Evolutionary conservation across 805 yeast genomes (phyloP).

Genomic region (Clavispora santaluciae): DNA sequence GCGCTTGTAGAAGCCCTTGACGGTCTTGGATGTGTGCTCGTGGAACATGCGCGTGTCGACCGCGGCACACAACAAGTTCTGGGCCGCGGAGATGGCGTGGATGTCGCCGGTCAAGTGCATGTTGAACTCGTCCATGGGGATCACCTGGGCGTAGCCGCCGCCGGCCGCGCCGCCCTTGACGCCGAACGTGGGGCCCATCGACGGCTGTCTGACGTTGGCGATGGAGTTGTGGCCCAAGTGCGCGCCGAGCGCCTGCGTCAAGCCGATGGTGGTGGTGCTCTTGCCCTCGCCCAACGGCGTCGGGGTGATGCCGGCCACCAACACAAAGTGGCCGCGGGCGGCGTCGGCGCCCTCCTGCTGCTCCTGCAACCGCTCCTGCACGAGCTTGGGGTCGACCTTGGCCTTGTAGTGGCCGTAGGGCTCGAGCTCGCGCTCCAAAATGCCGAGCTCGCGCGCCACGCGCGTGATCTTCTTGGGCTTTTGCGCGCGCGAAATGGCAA

Average conservation of each 20-base stretch:
- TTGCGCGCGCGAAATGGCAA: constrained; percentile 84
- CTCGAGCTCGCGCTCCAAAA: constrained; percentile 73
- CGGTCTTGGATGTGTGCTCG: constrained; percentile 76
- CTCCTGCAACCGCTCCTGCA: constrained; percentile 44
- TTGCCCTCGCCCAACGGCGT: constrained; percentile 98
- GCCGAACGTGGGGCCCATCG: constrained; percentile 99
- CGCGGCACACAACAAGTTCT: constrained; percentile 91
- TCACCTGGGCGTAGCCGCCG: constrained; percentile 96
- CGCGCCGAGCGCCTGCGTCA: constrained; percentile 95
- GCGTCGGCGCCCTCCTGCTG: constrained; percentile 60
- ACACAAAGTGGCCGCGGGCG: constrained; percentile 77
- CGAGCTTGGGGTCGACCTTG: constrained; percentile 56
- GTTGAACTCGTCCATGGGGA: constrained; percentile 98
- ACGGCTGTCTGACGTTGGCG: constrained; percentile 96
- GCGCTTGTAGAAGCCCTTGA: constrained; percentile 74
- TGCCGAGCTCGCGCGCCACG: constrained; percentile 80
- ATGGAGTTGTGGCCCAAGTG: constrained; percentile 76
- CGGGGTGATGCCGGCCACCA: constrained; percentile 97
- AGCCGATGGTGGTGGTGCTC: constrained; percentile 92
- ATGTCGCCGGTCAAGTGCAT: constrained; percentile 97
- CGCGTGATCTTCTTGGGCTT: constrained; percentile 74
- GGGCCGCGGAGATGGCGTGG: constrained; percentile 93
- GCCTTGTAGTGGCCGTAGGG: constrained; percentile 88
- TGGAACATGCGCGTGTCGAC: constrained; percentile 97
- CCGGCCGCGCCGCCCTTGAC: constrained; percentile 99